Evolutionary conservation across 2,329 filamentous ascomycete species (phyloP), one percentile per base, ranked within the genome.

Genomic region (Aspergillus uvarum): DNA sequence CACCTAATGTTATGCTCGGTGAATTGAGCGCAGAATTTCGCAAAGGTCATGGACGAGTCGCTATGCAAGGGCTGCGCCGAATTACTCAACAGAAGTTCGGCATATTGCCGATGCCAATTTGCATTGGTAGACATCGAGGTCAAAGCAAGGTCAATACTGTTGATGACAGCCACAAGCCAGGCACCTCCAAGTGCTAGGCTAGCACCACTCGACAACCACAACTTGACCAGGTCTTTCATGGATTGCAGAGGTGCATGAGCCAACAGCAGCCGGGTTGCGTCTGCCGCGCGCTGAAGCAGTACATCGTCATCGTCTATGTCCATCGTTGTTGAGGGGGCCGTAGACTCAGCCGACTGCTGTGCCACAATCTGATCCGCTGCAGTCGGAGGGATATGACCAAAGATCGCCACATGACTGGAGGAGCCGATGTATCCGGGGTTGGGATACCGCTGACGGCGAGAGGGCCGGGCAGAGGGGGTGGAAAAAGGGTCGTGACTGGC

Each of bases 1-100:
- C 76, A 78, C 12, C 77, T 70, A 12, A 69, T 61, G 58, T 74
- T 71, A 19, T 71, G 64, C 24, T 65, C 50, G 7, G 69, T 24
- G 6, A 70, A 69, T n/a, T 71, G 68, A 26, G 63, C 60, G 6
- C 65, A 66, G 47, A 68, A 71, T 22, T 44, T 29, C 7, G 50
- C 51, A 1, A 70, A 50, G 42, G 64, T 60, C 11, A 65, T 62
- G 2, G 55, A 49, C 11, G 51, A 59, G 19, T 63, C 47, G 29
- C n/a, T 38, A 19, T n/a, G n/a, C 4, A 58, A 47, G 14, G 50
- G 21, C 19, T 35, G 44, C n/a, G 38, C 14, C 19, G 56, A 58
- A 26, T 49, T 58, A 5, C 16, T 6, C 22, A 58, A 21, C 16
- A 58, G 29, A 1, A 19, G 44, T 14, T 16, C 26, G 2, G 56